Percentiles rank a stretch among this genome's conserved stretches.
Conservation (phyloP, 257 asterid genomes). For the Agastache rugosa region DNA sequence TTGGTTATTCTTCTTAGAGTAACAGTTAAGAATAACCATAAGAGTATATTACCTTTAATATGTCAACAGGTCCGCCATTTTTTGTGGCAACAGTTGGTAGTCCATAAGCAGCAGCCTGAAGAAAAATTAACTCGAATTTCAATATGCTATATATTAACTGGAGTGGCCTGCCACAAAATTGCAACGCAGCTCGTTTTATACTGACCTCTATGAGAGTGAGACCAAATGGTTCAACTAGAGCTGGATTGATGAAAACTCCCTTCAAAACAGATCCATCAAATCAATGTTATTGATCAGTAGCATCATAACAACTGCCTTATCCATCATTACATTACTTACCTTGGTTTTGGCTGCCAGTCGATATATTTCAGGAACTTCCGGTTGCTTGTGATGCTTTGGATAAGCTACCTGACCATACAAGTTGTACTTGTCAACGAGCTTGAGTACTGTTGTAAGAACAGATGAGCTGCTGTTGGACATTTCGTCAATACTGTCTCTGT, state of each 20-base stretch:
- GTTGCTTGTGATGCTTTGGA: constrained; percentile 74
- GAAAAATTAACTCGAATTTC: constrained; percentile 28
- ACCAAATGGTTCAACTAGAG: constrained; percentile 77
- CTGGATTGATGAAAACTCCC: constrained; percentile 84
- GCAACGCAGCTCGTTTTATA: constrained; percentile 13
- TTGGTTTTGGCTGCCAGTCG: constrained; percentile 74
- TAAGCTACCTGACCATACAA: constrained; percentile 70
- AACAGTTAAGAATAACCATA: not conserved
- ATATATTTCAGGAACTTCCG: constrained; percentile 67
- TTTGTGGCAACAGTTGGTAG: constrained; percentile 71
- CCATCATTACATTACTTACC: constrained; percentile 41
- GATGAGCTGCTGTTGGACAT: constrained; percentile 67
- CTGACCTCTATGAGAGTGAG: constrained; percentile 75
- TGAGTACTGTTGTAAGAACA: constrained; percentile 62
- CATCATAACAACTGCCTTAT: not conserved
- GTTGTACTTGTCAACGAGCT: constrained; percentile 67
- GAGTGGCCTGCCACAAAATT: not conserved
- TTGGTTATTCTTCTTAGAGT: constrained; percentile 6
- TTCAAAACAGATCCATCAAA: constrained; percentile 41
- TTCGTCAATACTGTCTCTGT: constrained; percentile 68
- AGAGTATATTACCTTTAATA: constrained; percentile 53
- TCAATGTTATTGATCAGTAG: constrained; percentile 37
- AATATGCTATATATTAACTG: constrained; percentile 2
- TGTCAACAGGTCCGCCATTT: constrained; percentile 78
- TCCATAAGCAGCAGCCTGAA: constrained; percentile 80